A percentile compares a stretch with the other conserved stretches of the same genome.
Conservation (phyloP, 2,329 filamentous ascomycete genomes). For the Fusarium zealandicum region DNA sequence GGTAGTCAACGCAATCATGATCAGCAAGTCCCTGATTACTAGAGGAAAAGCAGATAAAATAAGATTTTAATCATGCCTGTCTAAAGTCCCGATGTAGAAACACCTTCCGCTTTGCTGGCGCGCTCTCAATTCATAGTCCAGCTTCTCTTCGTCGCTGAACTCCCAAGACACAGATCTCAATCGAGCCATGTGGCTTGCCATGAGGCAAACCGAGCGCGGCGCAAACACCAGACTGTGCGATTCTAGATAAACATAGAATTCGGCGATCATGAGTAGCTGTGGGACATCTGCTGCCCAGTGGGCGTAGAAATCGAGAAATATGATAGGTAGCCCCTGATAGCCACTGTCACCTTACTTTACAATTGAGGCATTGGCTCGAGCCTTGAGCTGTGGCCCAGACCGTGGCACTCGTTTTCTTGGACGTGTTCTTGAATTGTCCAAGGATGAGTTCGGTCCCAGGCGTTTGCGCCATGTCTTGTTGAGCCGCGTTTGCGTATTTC, state of each 20-base stretch:
- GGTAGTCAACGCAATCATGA: too few relatives aligned
- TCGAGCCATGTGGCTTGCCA: constrained; percentile 7
- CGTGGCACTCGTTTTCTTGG: too few relatives aligned
- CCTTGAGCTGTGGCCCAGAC: too few relatives aligned
- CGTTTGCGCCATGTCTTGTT: too few relatives aligned
- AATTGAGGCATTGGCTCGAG: too few relatives aligned
- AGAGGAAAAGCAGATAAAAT: too few relatives aligned
- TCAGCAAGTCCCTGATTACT: too few relatives aligned
- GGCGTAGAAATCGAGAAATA: background rate
- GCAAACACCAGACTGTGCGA: background rate
- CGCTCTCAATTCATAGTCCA: background rate
- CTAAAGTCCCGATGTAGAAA: background rate
- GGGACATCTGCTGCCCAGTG: background rate
- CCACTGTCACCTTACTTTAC: too few relatives aligned
- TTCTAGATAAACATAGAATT: rapidly evolving
- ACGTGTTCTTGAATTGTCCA: too few relatives aligned
- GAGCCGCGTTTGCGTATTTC: too few relatives aligned
- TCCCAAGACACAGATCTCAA: background rate
- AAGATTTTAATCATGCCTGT: too few relatives aligned
- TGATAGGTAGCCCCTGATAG: background rate
- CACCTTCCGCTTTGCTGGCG: background rate
- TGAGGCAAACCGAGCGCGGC: background rate
- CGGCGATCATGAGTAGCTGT: background rate
- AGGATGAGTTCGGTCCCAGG: too few relatives aligned
- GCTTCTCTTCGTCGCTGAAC: background rate